These are phyloP conservation scores for Sphaerostilbella broomeana DNA, from an alignment of 2,329 filamentous ascomycete species.

Conservation along the genomic window DNA sequence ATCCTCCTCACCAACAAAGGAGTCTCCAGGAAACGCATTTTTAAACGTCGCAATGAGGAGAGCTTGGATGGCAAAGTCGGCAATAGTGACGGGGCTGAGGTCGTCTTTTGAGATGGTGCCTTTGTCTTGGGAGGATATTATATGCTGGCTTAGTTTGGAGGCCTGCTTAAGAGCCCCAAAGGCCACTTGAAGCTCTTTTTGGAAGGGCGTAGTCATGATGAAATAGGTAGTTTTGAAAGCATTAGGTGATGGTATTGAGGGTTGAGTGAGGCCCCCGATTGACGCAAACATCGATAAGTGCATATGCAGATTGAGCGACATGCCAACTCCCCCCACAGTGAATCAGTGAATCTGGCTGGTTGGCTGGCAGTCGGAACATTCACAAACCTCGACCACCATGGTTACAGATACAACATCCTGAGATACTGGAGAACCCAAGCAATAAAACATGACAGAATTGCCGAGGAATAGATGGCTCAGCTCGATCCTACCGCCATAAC, in stretches of 20 bases:
- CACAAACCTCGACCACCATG: no score
- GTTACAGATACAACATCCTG: no score
- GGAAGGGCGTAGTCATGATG: conserved; percentile 32
- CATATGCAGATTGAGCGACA: conserved; percentile 19
- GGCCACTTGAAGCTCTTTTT: conserved; percentile 36
- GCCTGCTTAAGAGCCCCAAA: conserved; percentile 39
- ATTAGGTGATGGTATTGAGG: background rate
- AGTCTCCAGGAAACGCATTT: conserved; percentile 43
- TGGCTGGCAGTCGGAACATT: no score
- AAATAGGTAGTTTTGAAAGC: no score
- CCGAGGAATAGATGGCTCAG: conserved; percentile 17
- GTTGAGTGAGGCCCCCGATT: conserved; percentile 18
- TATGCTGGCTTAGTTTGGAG: conserved; percentile 42
- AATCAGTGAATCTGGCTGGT: no score
- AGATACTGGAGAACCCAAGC: no score
- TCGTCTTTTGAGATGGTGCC: conserved; percentile 48
- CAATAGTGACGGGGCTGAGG: conserved; percentile 51
- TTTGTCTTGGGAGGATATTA: conserved; percentile 42
- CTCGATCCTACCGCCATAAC: conserved; percentile 25
- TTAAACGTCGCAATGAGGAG: conserved; percentile 46
- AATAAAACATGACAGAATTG: conserved; percentile 4
- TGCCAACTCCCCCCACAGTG: no score
- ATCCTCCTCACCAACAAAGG: conserved; percentile 51
- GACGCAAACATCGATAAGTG: conserved; percentile 22
- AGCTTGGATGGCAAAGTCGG: conserved; percentile 54